Evolutionary conservation across 1,284 basidiomycete species (phyloP).

Genomic region (Ganoderma leucocontextum): DNA sequence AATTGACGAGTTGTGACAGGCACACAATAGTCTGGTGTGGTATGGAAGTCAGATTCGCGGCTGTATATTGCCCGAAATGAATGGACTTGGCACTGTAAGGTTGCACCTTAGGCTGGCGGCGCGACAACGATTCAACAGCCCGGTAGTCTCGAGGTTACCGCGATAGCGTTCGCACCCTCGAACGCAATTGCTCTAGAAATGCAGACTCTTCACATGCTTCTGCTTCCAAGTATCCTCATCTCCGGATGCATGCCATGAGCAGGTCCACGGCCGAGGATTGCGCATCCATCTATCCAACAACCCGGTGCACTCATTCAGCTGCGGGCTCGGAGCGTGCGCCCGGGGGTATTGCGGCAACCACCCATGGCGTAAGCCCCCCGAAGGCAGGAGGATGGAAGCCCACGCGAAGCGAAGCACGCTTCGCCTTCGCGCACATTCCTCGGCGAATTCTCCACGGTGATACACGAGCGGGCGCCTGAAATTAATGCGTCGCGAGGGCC

Average conservation of each 20-base stretch:
- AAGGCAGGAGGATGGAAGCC: not conserved
- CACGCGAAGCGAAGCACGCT: conserved; percentile 6
- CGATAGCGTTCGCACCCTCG: not conserved
- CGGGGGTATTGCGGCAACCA: conserved; percentile 34
- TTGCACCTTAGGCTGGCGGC: not conserved
- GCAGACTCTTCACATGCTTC: conserved; percentile 3
- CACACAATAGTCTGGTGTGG: not conserved
- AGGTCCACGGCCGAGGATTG: not conserved
- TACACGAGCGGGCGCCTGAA: conserved; percentile 14
- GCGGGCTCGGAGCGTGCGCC: conserved; percentile 21
- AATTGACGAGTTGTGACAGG: not conserved
- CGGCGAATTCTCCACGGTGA: conserved; percentile 29
- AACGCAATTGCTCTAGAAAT: not conserved
- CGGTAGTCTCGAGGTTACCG: not conserved
- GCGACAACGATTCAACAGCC: not conserved
- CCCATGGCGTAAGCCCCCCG: not conserved
- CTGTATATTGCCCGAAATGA: not conserved
- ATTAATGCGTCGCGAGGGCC: conserved; percentile 1
- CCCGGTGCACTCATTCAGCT: not conserved
- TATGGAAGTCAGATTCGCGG: not conserved
- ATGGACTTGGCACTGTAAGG: not conserved
- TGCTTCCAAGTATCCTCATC: not conserved
- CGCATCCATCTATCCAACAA: not conserved
- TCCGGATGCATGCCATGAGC: not conserved
- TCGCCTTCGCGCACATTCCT: conserved; percentile 24